phyloP scores from a whole-genome alignment of 129 eudicot genomes.

The Ambrosia trifida region DNA sequence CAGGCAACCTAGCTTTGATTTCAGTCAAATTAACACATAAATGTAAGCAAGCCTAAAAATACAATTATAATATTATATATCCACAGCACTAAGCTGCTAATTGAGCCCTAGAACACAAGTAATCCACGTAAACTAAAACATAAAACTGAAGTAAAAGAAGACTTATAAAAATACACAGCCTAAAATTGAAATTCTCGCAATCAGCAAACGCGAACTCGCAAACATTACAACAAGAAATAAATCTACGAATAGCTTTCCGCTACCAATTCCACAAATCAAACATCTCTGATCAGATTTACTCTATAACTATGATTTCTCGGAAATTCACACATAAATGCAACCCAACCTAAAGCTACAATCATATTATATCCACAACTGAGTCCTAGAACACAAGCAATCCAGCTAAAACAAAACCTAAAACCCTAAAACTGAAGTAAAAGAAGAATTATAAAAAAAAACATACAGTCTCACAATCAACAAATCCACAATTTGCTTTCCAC shows the following conservation, averaged over 20 bases:
- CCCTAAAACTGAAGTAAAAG: background rate
- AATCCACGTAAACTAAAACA: background rate
- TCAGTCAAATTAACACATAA: background rate
- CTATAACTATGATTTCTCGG: background rate
- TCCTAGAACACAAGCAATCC: constrained; percentile 6
- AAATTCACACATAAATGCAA: background rate
- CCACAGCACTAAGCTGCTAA: constrained; percentile 5
- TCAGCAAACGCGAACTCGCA: background rate
- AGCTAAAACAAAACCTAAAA: background rate
- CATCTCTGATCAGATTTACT: too few species aligned
- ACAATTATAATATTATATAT: background rate
- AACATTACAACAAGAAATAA: too few species aligned
- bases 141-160: constrained; percentile 7
- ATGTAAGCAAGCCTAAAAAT: background rate
- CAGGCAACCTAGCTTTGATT: background rate
- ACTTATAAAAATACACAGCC: background rate
- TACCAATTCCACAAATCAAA: background rate
- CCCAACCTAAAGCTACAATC: background rate
- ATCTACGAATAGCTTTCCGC: background rate
- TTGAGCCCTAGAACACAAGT: background rate
- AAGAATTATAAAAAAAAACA: background rate
- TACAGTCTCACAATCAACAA: background rate
- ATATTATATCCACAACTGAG: background rate
- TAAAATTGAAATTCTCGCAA: background rate
- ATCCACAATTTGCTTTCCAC: background rate